Percentiles rank a stretch among this genome's conserved stretches.
Conservation (phyloP, 306 rosid species). For the Dalbergia oliveri region DNA sequence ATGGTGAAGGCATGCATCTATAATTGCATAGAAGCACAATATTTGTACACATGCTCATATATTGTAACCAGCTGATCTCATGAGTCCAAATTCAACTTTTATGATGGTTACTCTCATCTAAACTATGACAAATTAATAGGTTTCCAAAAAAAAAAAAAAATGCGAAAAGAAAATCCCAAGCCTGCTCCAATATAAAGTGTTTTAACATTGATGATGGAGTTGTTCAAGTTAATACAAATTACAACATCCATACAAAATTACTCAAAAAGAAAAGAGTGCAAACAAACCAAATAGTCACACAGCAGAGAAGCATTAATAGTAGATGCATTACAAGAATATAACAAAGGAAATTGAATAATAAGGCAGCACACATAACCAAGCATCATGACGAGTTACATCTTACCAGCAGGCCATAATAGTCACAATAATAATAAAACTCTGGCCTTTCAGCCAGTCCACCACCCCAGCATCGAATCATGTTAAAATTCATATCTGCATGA, state of each 20-base stretch:
- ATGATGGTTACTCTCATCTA: too few species aligned
- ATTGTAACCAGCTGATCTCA: not conserved
- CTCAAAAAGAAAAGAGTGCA: constrained; percentile 11
- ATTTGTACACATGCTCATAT: constrained; percentile 2
- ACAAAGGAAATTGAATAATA: constrained; percentile 13
- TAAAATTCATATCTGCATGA: constrained; percentile 97
- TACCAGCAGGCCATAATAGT: constrained; percentile 89
- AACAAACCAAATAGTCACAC: constrained; percentile 24
- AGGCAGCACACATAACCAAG: constrained; percentile 29
- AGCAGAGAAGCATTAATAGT: constrained; percentile 24
- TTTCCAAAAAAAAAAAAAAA: too few species aligned
- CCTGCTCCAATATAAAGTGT: not conserved
- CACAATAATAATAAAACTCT: constrained; percentile 91
- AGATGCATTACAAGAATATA: constrained; percentile 11
- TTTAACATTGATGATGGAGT: not conserved
- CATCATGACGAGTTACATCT: constrained; percentile 35
- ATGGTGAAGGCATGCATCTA: constrained; percentile 7
- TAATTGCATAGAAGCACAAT: not conserved
- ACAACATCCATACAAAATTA: constrained; percentile 2
- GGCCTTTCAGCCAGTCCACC: constrained; percentile 98
- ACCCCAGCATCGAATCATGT: constrained; percentile 98
- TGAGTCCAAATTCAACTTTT: too few species aligned
- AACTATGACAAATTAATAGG: not conserved
- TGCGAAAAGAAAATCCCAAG: too few species aligned
- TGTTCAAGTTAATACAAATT: constrained; percentile 21